These are phyloP conservation scores for Ganoderma boninense DNA, from an alignment of 1,284 basidiomycete species.

Conservation along the genomic window DNA sequence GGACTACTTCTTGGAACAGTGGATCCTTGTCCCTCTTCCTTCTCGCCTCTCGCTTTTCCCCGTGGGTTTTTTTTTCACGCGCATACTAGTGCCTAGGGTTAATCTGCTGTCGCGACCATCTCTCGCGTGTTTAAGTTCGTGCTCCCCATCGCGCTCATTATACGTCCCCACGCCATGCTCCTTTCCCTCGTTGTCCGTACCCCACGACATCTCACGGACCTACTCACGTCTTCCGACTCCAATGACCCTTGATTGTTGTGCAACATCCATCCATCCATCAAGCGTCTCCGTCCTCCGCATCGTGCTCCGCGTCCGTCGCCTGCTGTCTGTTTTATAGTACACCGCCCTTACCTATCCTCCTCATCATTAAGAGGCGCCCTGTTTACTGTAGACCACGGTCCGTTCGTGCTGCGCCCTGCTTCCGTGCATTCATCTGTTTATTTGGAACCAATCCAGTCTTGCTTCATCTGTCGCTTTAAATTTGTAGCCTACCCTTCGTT, in stretches of 20 bases:
- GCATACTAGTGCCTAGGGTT: neutral
- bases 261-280: neutral
- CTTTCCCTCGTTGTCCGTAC: neutral
- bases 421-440: neutral
- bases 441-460: neutral
- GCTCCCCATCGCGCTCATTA: neutral
- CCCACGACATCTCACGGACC: neutral
- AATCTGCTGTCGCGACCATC: neutral
- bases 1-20: neutral
- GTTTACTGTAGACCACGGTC: neutral
- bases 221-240: neutral
- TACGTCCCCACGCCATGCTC: neutral
- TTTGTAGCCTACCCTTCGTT: neutral
- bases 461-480: neutral
- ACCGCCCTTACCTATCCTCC: neutral
- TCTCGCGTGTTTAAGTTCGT: neutral
- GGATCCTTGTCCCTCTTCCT: neutral
- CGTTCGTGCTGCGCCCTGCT: neutral
- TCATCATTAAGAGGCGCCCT: neutral
- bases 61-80: neutral
- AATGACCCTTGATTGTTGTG: neutral
- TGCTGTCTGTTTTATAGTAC: neutral
- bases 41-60: neutral
- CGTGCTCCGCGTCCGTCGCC: constrained; percentile 1
- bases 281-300: neutral